phyloP scores from a whole-genome alignment of 202 grass and related monocot genomes.

The Schoenoplectus tabernaemontani region DNA sequence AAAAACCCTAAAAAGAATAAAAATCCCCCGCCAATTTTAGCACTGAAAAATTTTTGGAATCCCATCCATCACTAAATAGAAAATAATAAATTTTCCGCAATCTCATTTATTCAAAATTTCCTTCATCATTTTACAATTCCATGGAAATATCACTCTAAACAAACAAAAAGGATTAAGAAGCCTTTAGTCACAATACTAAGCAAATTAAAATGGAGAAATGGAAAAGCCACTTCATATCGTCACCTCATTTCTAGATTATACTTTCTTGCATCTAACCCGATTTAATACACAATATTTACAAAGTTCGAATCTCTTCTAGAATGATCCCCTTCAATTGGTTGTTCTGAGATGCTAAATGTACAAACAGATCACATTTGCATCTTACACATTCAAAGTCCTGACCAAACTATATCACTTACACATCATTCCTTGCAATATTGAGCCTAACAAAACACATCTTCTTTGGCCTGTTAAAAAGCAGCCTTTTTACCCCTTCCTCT shows the following conservation, averaged over 20 bases:
- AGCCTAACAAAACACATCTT: constrained; percentile 10
- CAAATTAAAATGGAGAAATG: background rate
- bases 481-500: background rate
- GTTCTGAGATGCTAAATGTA: constrained; percentile 22
- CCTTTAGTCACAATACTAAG: background rate
- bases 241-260: background rate
- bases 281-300: constrained; percentile 29
- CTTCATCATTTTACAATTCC: too few relatives aligned
- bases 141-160: background rate
- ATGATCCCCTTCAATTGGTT: constrained; percentile 18
- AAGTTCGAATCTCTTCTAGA: constrained; percentile 16
- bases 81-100: background rate
- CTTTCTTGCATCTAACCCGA: background rate
- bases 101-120: too few relatives aligned
- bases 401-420: constrained; percentile 8
- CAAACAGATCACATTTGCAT: constrained; percentile 14
- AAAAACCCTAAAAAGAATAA: too few relatives aligned
- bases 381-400: constrained; percentile 6
- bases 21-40: too few relatives aligned
- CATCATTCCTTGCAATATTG: background rate
- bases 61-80: too few relatives aligned
- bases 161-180: background rate
- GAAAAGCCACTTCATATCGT: background rate
- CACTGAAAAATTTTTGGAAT: too few relatives aligned
- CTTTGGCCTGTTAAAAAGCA: background rate